Base-by-base conservation (phyloP, 805 yeast genomes). In the Candida yuanshanica region DNA sequence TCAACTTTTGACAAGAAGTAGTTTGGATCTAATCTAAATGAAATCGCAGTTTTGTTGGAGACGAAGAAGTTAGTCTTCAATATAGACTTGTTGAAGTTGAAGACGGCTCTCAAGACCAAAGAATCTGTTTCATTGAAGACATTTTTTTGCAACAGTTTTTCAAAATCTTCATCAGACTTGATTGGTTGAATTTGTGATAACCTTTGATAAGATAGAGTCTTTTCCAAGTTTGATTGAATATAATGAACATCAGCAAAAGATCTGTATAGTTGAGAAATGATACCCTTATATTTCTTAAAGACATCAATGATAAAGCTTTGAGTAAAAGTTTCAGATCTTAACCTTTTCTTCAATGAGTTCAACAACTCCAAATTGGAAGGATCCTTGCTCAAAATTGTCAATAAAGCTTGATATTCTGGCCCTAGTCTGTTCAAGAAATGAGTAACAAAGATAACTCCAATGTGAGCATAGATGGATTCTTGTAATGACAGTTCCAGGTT, bases 371-470 rank as follows among this genome's bases (percentile, higher is more conserved):
- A 84, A 80, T 50, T 78, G 77, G 47, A 79, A 69, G 48, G 79
- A 75, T 57, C 74, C 73, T 36, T 75, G 50, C 80, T 83, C 44
- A 90, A 70, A 46, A 89, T 70, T 25, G 72, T 66, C 45, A 78
- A 64, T 57, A 91, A 71, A 35, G 87, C 74, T 51, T 72, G 77
- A 64, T 85, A 90, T 64, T 90, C 97, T 2, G 95, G 79, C 23
- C 98, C 97, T 58, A 91, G 74, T 59, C 98, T 77, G 70, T 93
- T 93, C 63, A 91, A 75, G 68, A 91, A 93, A 65, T 93, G 98
- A 26, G 95, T 83, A 38, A 88, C 95, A 60, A 93, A 91, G 46
- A 88, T 85, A 35, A 85, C 83, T 54, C 91, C 95, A 63, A 89
- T 83, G 63, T 91, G 98, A 35, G 97, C 95, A 61, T 93, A 93